Evolutionary conservation across 2,329 filamentous ascomycete genomes (phyloP), one percentile per base, ranked within the genome.

Genomic region (Coniochaeta sp.): DNA sequence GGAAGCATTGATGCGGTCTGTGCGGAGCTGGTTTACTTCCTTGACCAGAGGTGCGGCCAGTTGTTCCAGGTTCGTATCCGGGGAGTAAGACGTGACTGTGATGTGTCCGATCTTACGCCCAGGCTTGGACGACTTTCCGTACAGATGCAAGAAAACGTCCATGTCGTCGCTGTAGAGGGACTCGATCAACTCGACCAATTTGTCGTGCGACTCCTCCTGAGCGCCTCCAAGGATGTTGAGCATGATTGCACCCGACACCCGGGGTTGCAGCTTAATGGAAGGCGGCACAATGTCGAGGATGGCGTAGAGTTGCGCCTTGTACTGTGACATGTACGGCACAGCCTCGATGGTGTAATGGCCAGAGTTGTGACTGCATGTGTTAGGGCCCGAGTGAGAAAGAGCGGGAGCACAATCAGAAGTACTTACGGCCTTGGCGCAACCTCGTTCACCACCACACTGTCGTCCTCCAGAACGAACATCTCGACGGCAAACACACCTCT

Each of bases 261-360:
- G 78, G 50, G 79, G 83, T 64, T 75, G 68, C 13, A 89, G 72
- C 31, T 75, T 69, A 33, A 70, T 63, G 26, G 76, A 76, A 22
- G 78, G 75, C 1, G 79, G 80, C 18, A 86, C 75, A 55, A 73
- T 68, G 52, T 75, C 89, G 32, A 96, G 79, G 56, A 99, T 92
- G 1, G 92, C 84, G 54, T 86, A 82, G 9, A 97, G 81, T 65
- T 99, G 91, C 2, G 90, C 87, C 66, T 94, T 90, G 70, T 89
- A 99, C 69, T 99, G 94, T 1, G 91, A 96, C 72, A 85, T 77
- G 54, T 92, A 82, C 0, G 85, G 84, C 48, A 94, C 89, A 4
- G 89, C 89, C 72, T 99, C 92, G 57, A 97, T 97, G 3, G 89
- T 95, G 70, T 91, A 92, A 70, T 97, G 94, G 0, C 94, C 94